Base-by-base conservation (phyloP, 2,329 filamentous ascomycete species). In the Exserohilum rostratum region DNA sequence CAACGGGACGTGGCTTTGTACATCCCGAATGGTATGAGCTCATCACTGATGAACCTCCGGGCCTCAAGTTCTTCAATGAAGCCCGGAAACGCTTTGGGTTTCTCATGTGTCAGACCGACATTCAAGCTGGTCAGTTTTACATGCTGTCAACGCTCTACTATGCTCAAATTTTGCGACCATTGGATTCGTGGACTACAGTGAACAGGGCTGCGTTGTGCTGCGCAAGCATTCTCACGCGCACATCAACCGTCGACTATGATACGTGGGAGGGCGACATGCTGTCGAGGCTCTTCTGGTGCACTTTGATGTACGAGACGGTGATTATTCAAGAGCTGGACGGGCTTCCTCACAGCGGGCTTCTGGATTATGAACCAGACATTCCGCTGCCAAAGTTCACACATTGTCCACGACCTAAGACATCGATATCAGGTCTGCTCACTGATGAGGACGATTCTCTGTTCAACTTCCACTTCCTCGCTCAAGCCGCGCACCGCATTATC, bases 191-290 rank as follows among this genome's bases (percentile, higher is more conserved):
- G 80, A 76, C 78, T 17, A 82, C 80, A 68, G 78, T 83, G 18
- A 80, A 80, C 51, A 78, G 81, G 35, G 82, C 82, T 5, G 80
- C 79, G 0, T 72, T 79, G 3, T 82, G 80, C 55, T 83, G 81
- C 61, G 74, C 81, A 13, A 73, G 68, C 37, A 72, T 78, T n/a
- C 62, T 83, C 46, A 80, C 78, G 30, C 79, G 80, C 64, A 77
- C 67, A 33, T 74, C 65, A 31, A 53, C 61, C 5, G 56, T 72
- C 25, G 77, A 79, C 73, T 82, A 74, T 48, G 77, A 83, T 51
- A 70, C 79, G 27, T 84, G 82, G 82, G 79, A 82, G 55, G 78
- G 79, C 5, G 82, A 84, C 64, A 84, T 84, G 81, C 79, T 83
- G 54, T 81, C 81, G 2, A 74, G 82, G 15, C 74, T 83, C 1